phyloP scores from a whole-genome alignment of 495 filamentous ascomycete species.

The Hyaloscypha finlandica region DNA sequence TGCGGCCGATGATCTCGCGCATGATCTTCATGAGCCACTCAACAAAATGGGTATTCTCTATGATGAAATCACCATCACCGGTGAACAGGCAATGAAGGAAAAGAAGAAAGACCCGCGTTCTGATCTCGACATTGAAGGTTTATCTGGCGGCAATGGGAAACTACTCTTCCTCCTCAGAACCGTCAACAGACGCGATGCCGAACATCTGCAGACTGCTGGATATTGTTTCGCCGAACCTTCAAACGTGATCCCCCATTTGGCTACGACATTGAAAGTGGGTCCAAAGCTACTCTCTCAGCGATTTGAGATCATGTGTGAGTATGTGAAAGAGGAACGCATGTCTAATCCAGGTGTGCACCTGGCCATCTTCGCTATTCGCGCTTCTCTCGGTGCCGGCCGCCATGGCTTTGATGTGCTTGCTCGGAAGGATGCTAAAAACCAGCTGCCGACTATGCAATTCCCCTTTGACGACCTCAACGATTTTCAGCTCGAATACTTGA shows the following conservation, averaged over 20 bases:
- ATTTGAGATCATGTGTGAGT: slow-evolving; percentile 62
- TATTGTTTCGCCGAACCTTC: slow-evolving; percentile 72
- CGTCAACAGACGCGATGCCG: slow-evolving; percentile 57
- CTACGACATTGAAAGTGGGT: slow-evolving; percentile 70
- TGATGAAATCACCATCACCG: slow-evolving; percentile 74
- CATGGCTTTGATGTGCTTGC: slow-evolving; percentile 77
- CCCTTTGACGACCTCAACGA: slow-evolving; percentile 55
- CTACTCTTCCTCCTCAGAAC: slow-evolving; percentile 79
- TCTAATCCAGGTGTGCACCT: slow-evolving; percentile 72
- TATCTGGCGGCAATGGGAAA: slow-evolving; percentile 58
- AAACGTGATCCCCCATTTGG: slow-evolving; percentile 68
- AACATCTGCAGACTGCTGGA: slow-evolving; percentile 67
- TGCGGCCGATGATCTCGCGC: slow-evolving; percentile 72
- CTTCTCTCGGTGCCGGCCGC: slow-evolving; percentile 47
- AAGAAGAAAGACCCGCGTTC: slow-evolving; percentile 10
- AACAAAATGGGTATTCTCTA: slow-evolving; percentile 72
- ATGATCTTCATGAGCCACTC: slow-evolving; percentile 60
- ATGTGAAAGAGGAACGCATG: slow-evolving; percentile 50
- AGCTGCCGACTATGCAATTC: slow-evolving; percentile 67
- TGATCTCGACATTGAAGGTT: slow-evolving; percentile 22
- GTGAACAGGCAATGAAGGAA: slow-evolving; percentile 28
- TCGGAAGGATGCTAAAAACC: slow-evolving; percentile 60
- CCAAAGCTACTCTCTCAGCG: slow-evolving; percentile 52
- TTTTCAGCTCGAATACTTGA: slow-evolving; percentile 54
- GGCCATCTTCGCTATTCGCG: slow-evolving; percentile 72